These are phyloP conservation scores for Zymoseptoria crescenta DNA, from an alignment of 2,329 filamentous ascomycete genomes.

Conservation along the genomic window DNA sequence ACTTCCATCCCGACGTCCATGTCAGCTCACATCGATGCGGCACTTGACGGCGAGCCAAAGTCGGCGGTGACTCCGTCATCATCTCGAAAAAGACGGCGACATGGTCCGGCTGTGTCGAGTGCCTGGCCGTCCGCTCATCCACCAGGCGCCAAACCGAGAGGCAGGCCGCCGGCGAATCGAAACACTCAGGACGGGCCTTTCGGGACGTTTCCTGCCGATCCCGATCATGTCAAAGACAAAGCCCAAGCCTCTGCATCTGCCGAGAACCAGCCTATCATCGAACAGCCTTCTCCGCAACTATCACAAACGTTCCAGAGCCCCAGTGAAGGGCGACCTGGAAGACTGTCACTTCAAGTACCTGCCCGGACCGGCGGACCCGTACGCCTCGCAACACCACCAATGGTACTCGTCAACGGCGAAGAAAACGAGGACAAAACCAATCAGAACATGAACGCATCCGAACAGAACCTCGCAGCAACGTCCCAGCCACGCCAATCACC, in stretches of 20 bases:
- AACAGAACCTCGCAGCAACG: conserved; percentile 2
- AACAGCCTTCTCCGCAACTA: conserved; percentile 49
- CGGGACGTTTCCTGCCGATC: conserved; percentile 60
- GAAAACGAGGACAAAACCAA: conserved; percentile 16
- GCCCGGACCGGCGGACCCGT: conserved; percentile 54
- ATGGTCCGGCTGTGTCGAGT: conserved; percentile 82
- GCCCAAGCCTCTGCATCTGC: conserved; percentile 7
- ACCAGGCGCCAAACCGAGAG: conserved; percentile 65
- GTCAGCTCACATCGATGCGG: conserved; percentile 35
- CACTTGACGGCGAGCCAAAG: conserved; percentile 52
- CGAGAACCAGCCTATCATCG: conserved; percentile 4
- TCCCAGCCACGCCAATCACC: background rate
- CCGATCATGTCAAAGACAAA: conserved; percentile 24
- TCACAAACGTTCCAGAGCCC: conserved; percentile 24
- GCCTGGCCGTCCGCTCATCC: conserved; percentile 66
- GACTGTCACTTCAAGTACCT: conserved; percentile 56
- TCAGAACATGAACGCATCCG: conserved; percentile 10
- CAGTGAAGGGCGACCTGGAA: conserved; percentile 36
- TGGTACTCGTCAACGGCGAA: conserved; percentile 48
- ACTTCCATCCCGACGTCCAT: conserved; percentile 63
- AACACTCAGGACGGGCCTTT: conserved; percentile 59
- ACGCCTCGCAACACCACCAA: conserved; percentile 54
- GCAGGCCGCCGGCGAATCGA: conserved; percentile 68
- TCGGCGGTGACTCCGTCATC: conserved; percentile 64
- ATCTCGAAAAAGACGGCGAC: conserved; percentile 51